Conservation (phyloP, 495 filamentous ascomycete genomes). For the Talaromyces stipitatus region DNA sequence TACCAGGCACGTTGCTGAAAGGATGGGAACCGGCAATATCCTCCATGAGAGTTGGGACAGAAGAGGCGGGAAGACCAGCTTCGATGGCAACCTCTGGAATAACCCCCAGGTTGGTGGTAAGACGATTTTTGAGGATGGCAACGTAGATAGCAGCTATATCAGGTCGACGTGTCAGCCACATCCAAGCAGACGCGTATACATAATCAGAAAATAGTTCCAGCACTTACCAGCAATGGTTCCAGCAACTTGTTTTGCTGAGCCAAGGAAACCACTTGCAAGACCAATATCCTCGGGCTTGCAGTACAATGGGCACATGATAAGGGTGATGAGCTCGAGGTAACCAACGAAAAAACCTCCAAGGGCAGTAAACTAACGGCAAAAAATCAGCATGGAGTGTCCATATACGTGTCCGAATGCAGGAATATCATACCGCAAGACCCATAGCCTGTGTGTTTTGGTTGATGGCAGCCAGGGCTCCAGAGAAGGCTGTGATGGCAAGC, state of each 20-base stretch:
- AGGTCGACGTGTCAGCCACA: neutral
- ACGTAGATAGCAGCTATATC: slow-evolving; percentile 36
- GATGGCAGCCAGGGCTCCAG: slow-evolving; percentile 18
- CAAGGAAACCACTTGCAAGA: slow-evolving; percentile 36
- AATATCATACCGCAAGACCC: slow-evolving; percentile 16
- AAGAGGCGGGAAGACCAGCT: slow-evolving; percentile 35
- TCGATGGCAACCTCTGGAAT: slow-evolving; percentile 29
- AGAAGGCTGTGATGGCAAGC: slow-evolving; percentile 16
- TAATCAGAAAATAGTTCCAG: neutral
- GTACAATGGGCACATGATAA: slow-evolving; percentile 22
- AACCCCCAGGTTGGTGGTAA: slow-evolving; percentile 24
- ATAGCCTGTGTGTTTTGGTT: slow-evolving; percentile 18
- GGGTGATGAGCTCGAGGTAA: slow-evolving; percentile 23
- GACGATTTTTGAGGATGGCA: slow-evolving; percentile 35
- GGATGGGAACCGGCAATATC: slow-evolving; percentile 18
- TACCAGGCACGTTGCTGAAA: slow-evolving; percentile 32
- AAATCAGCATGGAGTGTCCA: neutral
- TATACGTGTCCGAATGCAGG: slow-evolving; percentile 1
- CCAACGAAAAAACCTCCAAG: slow-evolving; percentile 27
- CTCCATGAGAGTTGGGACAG: slow-evolving; percentile 28
- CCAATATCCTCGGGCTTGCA: slow-evolving; percentile 36
- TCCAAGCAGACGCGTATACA: neutral
- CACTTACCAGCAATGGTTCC: slow-evolving; percentile 18
- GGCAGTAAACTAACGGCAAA: slow-evolving; percentile 19
- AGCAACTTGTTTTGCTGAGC: slow-evolving; percentile 16